These are phyloP conservation scores for Amanita exitialis DNA, from an alignment of 768 basidiomycete species.

Conservation along the genomic window DNA sequence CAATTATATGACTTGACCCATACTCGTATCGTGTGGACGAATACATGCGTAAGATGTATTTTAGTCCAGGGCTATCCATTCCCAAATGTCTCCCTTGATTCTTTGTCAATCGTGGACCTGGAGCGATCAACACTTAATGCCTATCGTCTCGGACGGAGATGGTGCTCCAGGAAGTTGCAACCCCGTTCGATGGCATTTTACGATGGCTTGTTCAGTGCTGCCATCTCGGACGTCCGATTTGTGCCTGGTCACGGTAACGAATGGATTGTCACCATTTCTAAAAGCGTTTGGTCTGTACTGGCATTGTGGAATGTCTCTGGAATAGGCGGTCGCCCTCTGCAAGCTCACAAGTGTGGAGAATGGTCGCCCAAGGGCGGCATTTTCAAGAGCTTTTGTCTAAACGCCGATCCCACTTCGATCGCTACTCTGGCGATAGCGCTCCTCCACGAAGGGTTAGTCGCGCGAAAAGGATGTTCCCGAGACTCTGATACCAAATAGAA, in stretches of 20 bases:
- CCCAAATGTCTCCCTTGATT: slow-evolving; percentile 22
- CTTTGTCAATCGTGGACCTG: slow-evolving; percentile 31
- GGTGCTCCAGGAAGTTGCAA: slow-evolving; percentile 21
- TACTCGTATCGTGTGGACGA: slow-evolving; percentile 47
- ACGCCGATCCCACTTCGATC: slow-evolving; percentile 31
- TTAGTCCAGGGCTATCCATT: slow-evolving; percentile 41
- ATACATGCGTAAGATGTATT: slow-evolving; percentile 34
- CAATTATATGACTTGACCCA: slow-evolving; percentile 33
- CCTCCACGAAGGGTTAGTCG: slow-evolving; percentile 33
- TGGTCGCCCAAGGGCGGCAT: slow-evolving; percentile 48
- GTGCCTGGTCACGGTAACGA: slow-evolving; percentile 32
- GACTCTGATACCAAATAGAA: slow-evolving; percentile 11
- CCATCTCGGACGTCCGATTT: slow-evolving; percentile 45
- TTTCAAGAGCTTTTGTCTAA: slow-evolving; percentile 42
- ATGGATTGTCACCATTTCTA: slow-evolving; percentile 44
- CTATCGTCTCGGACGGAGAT: slow-evolving; percentile 36
- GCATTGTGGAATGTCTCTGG: slow-evolving; percentile 38
- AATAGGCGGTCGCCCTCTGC: slow-evolving; percentile 8
- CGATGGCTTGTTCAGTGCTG: slow-evolving; percentile 25
- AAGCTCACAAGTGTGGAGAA: slow-evolving; percentile 24
- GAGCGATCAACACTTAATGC: slow-evolving; percentile 34
- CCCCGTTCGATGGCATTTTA: slow-evolving; percentile 14
- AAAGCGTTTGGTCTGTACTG: slow-evolving; percentile 51
- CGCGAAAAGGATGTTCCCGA: slow-evolving; percentile 4
- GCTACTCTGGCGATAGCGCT: slow-evolving; percentile 43